Conservation (phyloP, 2,329 filamentous ascomycete genomes). For the Cytospora chrysosperma region DNA sequence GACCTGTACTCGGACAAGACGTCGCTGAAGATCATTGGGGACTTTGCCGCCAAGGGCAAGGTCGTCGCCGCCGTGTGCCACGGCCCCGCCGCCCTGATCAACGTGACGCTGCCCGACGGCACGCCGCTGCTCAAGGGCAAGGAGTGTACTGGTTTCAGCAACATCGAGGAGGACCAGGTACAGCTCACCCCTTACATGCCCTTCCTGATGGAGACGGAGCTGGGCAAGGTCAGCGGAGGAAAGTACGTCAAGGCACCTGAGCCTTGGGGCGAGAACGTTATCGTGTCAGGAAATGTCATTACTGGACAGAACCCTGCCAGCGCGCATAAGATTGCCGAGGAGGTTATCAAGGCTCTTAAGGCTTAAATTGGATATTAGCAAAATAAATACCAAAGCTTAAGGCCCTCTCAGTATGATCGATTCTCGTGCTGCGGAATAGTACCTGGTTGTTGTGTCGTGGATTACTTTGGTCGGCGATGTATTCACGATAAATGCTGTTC, state of each 20-base stretch:
- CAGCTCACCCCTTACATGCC: conserved; percentile 46
- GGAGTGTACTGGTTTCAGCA: conserved; percentile 59
- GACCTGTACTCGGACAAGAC: conserved; percentile 58
- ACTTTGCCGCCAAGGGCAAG: conserved; percentile 62
- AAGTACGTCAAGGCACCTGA: conserved; percentile 55
- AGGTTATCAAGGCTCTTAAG: conserved; percentile 46
- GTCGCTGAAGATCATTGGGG: conserved; percentile 59
- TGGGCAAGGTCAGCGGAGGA: conserved; percentile 50
- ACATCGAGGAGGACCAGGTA: conserved; percentile 52
- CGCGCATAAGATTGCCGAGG: conserved; percentile 51
- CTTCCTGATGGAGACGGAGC: conserved; percentile 60
- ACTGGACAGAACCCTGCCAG: conserved; percentile 60
- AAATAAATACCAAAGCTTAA: no score
- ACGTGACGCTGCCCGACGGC: conserved; percentile 53
- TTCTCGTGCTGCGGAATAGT: not conserved
- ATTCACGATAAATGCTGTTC: no score
- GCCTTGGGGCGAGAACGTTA: conserved; percentile 49
- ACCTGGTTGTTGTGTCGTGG: not conserved
- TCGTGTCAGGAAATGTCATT: conserved; percentile 52
- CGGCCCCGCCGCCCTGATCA: conserved; percentile 61
- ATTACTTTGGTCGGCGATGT: not conserved
- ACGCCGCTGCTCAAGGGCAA: conserved; percentile 54
- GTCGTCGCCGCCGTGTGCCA: conserved; percentile 68
- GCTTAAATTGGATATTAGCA: not conserved
- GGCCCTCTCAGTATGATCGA: no score